These are phyloP conservation scores for Hypoxylon sp. DNA, from an alignment of 2,329 filamentous ascomycete species.

Conservation along the genomic window DNA sequence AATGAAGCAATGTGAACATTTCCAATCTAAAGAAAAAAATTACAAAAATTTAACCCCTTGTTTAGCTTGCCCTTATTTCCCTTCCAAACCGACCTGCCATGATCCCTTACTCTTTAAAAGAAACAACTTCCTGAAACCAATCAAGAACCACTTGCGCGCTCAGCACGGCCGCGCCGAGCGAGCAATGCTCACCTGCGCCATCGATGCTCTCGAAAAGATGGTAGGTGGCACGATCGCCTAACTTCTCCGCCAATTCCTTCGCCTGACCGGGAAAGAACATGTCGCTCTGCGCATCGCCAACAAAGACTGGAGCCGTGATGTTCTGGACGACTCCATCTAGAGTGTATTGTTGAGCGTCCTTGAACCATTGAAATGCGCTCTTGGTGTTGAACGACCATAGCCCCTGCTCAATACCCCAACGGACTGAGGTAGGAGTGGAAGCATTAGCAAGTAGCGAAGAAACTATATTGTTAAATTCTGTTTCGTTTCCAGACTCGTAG, in stretches of 20 bases:
- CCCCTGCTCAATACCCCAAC: conserved; percentile 56
- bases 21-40: background rate
- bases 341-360: conserved; percentile 26
- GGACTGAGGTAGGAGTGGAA: conserved; percentile 36
- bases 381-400: conserved; percentile 37
- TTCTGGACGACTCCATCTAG: conserved; percentile 40
- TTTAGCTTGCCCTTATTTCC: background rate
- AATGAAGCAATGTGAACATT: background rate
- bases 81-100: background rate
- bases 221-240: conserved; percentile 44
- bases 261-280: conserved; percentile 48
- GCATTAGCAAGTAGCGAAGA: background rate
- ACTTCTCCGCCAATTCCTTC: conserved; percentile 37
- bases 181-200: conserved; percentile 47
- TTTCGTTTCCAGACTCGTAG: conserved; percentile 40
- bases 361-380: conserved; percentile 50
- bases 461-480: conserved; percentile 36
- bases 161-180: conserved; percentile 42
- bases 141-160: conserved; percentile 44
- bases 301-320: conserved; percentile 50
- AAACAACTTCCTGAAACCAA: conserved; percentile 45
- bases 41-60: background rate
- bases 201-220: conserved; percentile 39
- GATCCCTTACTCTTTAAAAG: background rate
- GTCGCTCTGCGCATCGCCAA: conserved; percentile 48